These are phyloP conservation scores for Fusarium nelsonii DNA, from an alignment of 2,329 filamentous ascomycete genomes.

Conservation along the genomic window DNA sequence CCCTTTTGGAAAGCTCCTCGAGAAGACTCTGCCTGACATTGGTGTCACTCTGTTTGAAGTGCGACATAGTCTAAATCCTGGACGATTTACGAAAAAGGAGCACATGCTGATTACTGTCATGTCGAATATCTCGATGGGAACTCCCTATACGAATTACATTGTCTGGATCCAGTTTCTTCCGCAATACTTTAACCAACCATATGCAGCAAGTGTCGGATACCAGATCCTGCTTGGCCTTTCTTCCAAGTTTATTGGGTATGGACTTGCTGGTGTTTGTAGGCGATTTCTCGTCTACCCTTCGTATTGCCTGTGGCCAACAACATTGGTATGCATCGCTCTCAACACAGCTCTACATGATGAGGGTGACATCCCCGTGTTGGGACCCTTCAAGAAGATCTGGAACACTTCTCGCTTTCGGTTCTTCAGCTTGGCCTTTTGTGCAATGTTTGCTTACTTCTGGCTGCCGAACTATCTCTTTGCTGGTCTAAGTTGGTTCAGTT, in stretches of 20 bases:
- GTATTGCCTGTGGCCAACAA: conserved; percentile 66
- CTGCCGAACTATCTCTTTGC: conserved; percentile 65
- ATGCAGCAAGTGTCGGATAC: conserved; percentile 62
- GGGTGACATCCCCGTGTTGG: conserved; percentile 47
- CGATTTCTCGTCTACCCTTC: conserved; percentile 66
- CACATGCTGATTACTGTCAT: conserved; percentile 72
- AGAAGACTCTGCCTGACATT: conserved; percentile 63
- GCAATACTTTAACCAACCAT: conserved; percentile 64
- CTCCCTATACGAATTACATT: conserved; percentile 64
- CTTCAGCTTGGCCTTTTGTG: conserved; percentile 58
- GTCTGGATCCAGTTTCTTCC: conserved; percentile 63
- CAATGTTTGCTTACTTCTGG: conserved; percentile 68
- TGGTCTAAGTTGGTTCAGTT: conserved; percentile 62
- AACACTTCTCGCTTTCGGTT: conserved; percentile 60
- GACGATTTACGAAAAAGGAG: conserved; percentile 70
- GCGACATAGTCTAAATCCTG: conserved; percentile 66
- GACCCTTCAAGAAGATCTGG: conserved; percentile 53
- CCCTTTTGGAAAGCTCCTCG: conserved; percentile 64
- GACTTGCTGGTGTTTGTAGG: conserved; percentile 63
- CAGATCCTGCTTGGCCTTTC: conserved; percentile 63
- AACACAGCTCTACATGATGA: conserved; percentile 63
- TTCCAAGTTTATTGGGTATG: conserved; percentile 68
- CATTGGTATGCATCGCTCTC: conserved; percentile 63
- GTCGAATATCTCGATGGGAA: conserved; percentile 67
- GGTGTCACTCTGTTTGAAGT: conserved; percentile 61